Evolutionary conservation across 2,329 filamentous ascomycete species (phyloP).

Genomic region (Apiospora marii): DNA sequence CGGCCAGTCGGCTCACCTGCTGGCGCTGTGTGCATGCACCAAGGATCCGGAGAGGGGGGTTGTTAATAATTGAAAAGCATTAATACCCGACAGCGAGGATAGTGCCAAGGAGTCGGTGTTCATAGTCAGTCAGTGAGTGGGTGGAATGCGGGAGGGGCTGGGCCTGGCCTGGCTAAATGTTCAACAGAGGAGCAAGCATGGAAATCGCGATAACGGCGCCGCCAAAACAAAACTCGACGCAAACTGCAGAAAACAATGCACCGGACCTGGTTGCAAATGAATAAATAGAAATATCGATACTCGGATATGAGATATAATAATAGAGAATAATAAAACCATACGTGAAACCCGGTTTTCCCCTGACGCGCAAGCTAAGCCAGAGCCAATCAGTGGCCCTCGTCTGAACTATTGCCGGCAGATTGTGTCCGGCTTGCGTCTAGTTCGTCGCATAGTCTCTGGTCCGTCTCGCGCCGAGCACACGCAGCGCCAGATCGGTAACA

Average conservation of each 20-base stretch:
- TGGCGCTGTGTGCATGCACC: not conserved
- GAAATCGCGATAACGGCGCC: no score
- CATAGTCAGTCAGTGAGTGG: not conserved
- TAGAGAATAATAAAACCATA: constrained; percentile 1
- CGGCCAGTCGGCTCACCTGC: not conserved
- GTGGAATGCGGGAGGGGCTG: not conserved
- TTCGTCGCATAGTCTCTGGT: constrained; percentile 7
- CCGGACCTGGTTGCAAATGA: not conserved
- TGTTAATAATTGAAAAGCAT: not conserved
- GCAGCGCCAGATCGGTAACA: constrained; percentile 14
- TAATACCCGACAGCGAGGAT: not conserved
- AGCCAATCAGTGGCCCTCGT: not conserved
- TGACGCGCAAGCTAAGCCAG: constrained; percentile 16
- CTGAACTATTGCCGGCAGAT: constrained; percentile 12
- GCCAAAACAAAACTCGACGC: not conserved
- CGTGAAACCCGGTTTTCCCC: constrained; percentile 9
- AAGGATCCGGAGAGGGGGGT: not conserved
- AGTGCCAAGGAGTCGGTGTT: not conserved
- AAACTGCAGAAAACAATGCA: not conserved
- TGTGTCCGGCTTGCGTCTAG: not conserved
- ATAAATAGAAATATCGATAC: constrained; percentile 2
- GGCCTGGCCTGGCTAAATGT: no score
- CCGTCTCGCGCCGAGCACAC: constrained; percentile 1
- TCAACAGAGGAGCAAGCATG: no score
- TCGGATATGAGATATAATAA: not conserved